Evolutionary conservation across 495 filamentous ascomycete species (phyloP), one percentile per base, ranked within the genome.

Genomic region (Cercophora samala): DNA sequence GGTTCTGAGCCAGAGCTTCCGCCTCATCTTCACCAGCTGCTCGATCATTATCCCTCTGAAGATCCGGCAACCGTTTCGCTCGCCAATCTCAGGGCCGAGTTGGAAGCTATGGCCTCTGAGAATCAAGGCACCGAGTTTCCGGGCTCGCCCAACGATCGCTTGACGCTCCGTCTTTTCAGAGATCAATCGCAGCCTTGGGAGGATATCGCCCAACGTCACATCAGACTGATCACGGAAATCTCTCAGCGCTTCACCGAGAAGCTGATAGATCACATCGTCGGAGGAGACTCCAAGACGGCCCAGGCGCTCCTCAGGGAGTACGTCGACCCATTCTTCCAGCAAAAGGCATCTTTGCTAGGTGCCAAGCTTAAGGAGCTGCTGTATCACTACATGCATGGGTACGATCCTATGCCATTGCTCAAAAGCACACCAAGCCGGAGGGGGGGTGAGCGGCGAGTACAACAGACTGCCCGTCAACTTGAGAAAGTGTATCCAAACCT

Each of bases 361-460:
- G 3, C 5, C 1, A 80, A 81, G 64, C 58, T 82, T 13, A 64
- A 77, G 6, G 81, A 83, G 46, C 74, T 83, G 32, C 69, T 82
- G 17, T 56, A 18, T n/a, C 66, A 55, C 0, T 60, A 71, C 26
- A 59, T 1, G 5, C 2, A 23, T 25, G 64, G 60, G 22, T 32
- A 42, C 53, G 55, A 55, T 0, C 54, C 54, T 18, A 46, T 60
- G 1, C 63, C 67, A 0, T 58, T 32, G 11, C 62, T 61, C n/a
- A 37, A 23, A 3, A 63, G 58, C 9, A 53, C 51, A 18, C 46
- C 1, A 6, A 5, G 5, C 18, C n/a, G 0, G 15, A 32, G 52
- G 58, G 18, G n/a, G 15, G 17, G 21, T 13, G 55, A 11, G 24
- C 61, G 56, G 1, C 21, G 22, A 25, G 19, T 46, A 9, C 37